Conservation (phyloP, 2,329 filamentous ascomycete genomes). For the Magnaporthiopsis rhizophila region DNA sequence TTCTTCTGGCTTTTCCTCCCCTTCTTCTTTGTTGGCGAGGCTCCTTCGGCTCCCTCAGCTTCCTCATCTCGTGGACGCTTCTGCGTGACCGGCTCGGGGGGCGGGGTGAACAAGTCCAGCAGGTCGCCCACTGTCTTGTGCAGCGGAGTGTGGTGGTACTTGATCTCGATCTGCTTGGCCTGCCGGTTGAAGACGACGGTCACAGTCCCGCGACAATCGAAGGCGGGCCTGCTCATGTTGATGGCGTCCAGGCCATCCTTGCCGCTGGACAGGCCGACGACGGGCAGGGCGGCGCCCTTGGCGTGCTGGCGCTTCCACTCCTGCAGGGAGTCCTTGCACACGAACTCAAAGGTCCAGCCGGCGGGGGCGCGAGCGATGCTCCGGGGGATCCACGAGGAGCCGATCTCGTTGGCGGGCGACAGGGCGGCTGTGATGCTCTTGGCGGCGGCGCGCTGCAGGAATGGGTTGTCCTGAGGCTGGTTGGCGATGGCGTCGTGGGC, state of each 20-base stretch:
- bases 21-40: conserved; percentile 4
- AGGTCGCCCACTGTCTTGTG: conserved; percentile 47
- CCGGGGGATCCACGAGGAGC: conserved; percentile 36
- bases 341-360: conserved; percentile 46
- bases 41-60: conserved; percentile 5
- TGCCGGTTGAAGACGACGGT: conserved; percentile 40
- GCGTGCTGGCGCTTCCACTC: conserved; percentile 41
- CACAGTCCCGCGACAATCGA: conserved; percentile 48
- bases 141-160: conserved; percentile 49
- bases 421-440: conserved; percentile 38
- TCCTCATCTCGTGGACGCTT: conserved; percentile 10
- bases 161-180: conserved; percentile 39
- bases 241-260: conserved; percentile 36
- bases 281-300: conserved; percentile 29
- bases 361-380: conserved; percentile 35
- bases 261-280: conserved; percentile 41
- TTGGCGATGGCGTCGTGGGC: conserved; percentile 38
- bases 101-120: conserved; percentile 37
- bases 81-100: conserved; percentile 21
- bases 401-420: conserved; percentile 33
- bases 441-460: conserved; percentile 39
- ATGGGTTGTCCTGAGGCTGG: conserved; percentile 40
- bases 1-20: conserved; percentile 5
- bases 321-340: conserved; percentile 44
- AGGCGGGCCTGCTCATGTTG: conserved; percentile 47